Percentiles rank a stretch among this genome's conserved stretches.
Conservation (phyloP, 495 filamentous ascomycete genomes). For the Hyaloscypha finlandica region DNA sequence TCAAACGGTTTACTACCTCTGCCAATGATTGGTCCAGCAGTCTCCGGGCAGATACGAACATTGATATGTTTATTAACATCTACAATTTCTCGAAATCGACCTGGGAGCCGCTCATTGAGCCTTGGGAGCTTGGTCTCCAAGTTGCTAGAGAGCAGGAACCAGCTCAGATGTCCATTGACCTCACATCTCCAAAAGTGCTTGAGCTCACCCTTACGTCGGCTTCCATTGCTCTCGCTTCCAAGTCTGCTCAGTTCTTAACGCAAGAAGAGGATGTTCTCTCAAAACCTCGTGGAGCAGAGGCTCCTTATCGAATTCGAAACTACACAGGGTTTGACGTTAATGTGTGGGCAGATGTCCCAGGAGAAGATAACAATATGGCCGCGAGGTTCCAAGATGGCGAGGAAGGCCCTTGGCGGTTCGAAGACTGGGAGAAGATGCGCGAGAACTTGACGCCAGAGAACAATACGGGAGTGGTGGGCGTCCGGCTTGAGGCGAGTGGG, state of each 20-base stretch:
- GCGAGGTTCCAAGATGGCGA: slow-evolving; percentile 88
- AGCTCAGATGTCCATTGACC: slow-evolving; percentile 77
- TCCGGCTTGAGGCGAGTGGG: slow-evolving; percentile 87
- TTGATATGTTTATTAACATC: slow-evolving; percentile 93
- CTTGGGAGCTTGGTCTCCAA: slow-evolving; percentile 92
- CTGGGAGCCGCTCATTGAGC: slow-evolving; percentile 96
- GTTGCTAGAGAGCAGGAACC: slow-evolving; percentile 77
- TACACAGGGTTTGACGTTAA: slow-evolving; percentile 90
- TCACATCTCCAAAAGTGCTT: slow-evolving; percentile 84
- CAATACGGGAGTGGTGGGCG: slow-evolving; percentile 71
- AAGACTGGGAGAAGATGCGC: slow-evolving; percentile 90
- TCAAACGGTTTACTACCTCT: slow-evolving; percentile 83
- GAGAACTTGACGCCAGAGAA: slow-evolving; percentile 87
- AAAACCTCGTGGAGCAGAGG: slow-evolving; percentile 88
- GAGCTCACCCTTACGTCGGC: slow-evolving; percentile 93
- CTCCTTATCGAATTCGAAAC: slow-evolving; percentile 91
- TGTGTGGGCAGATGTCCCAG: slow-evolving; percentile 74
- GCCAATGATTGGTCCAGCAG: slow-evolving; percentile 89
- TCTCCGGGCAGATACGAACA: slow-evolving; percentile 81
- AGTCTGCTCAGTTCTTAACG: slow-evolving; percentile 86
- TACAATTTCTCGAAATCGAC: slow-evolving; percentile 99
- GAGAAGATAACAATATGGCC: slow-evolving; percentile 56
- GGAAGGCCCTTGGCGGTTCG: slow-evolving; percentile 93
- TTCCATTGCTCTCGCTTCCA: slow-evolving; percentile 88
- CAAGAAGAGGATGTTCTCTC: slow-evolving; percentile 91